Conservation (phyloP, 805 yeast species). For the Saccharomycopsis sp. region DNA sequence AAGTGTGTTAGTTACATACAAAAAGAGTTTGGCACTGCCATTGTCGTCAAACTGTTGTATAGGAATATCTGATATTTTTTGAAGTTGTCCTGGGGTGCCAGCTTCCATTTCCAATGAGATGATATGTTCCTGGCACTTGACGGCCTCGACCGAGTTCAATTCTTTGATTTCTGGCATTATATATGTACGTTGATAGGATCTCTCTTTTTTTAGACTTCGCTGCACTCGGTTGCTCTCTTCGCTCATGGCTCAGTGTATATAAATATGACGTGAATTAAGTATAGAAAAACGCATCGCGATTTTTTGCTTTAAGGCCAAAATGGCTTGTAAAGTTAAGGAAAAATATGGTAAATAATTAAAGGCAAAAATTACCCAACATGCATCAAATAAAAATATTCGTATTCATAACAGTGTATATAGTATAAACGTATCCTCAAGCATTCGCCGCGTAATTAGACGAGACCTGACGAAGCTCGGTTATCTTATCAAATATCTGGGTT, state of each 20-base stretch:
- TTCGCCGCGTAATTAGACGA: neutral
- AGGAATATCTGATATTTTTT: neutral
- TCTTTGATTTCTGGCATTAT: neutral
- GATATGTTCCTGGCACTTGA: neutral
- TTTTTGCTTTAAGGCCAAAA: too few species aligned
- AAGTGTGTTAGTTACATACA: neutral
- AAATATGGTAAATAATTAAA: too few species aligned
- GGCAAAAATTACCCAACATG: too few species aligned
- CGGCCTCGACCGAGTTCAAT: neutral
- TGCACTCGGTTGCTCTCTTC: too few species aligned
- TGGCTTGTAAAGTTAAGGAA: too few species aligned
- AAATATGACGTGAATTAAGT: too few species aligned
- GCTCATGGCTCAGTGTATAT: too few species aligned
- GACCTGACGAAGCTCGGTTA: conserved; percentile 27
- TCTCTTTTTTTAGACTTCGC: too few species aligned
- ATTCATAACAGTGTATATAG: neutral
- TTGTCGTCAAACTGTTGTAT: too few species aligned
- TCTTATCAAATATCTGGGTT: conserved; percentile 34
- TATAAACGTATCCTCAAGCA: neutral
- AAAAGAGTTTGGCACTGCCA: neutral
- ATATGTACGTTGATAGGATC: too few species aligned
- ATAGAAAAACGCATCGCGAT: too few species aligned
- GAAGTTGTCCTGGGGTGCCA: neutral
- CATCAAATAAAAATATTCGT: too few species aligned
- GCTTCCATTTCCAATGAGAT: neutral